phyloP scores from a whole-genome alignment of 2,329 filamentous ascomycete species.

The Trichoderma sp. region DNA sequence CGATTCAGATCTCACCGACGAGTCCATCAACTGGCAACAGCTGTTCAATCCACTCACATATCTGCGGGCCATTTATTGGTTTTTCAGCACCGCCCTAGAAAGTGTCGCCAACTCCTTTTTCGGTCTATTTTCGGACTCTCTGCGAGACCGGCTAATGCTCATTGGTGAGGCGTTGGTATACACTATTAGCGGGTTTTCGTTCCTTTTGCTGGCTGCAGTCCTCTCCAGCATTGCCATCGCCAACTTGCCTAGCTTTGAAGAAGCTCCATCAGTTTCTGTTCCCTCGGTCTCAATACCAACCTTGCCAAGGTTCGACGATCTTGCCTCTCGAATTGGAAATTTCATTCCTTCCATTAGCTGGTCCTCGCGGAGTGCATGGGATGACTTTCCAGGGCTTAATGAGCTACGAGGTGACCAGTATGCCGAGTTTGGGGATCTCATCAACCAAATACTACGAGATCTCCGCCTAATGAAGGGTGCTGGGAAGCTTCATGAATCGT shows the following conservation, averaged over 20 bases:
- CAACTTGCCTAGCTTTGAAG: not conserved
- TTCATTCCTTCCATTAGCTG: constrained; percentile 30
- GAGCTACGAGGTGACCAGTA: constrained; percentile 21
- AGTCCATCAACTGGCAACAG: constrained; percentile 26
- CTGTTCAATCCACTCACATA: constrained; percentile 35
- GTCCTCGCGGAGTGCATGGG: constrained; percentile 25
- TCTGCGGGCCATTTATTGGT: constrained; percentile 27
- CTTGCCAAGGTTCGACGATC: not conserved
- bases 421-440: constrained; percentile 25
- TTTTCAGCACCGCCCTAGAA: constrained; percentile 25
- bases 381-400: constrained; percentile 18
- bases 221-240: constrained; percentile 1
- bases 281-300: not conserved
- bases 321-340: constrained; percentile 14
- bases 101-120: constrained; percentile 21
- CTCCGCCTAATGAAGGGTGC: constrained; percentile 28
- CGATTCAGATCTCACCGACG: constrained; percentile 19
- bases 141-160: constrained; percentile 19
- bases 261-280: not conserved
- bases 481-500: constrained; percentile 35
- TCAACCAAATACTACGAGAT: constrained; percentile 26
- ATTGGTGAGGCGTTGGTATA: not conserved
- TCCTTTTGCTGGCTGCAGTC: not conserved
- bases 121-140: constrained; percentile 13
- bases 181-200: not conserved